Percentiles rank a stretch among this genome's conserved stretches.
Evolutionary conservation across 2,329 filamentous ascomycete genomes (phyloP).

Genomic region (Penicillium sp.): DNA sequence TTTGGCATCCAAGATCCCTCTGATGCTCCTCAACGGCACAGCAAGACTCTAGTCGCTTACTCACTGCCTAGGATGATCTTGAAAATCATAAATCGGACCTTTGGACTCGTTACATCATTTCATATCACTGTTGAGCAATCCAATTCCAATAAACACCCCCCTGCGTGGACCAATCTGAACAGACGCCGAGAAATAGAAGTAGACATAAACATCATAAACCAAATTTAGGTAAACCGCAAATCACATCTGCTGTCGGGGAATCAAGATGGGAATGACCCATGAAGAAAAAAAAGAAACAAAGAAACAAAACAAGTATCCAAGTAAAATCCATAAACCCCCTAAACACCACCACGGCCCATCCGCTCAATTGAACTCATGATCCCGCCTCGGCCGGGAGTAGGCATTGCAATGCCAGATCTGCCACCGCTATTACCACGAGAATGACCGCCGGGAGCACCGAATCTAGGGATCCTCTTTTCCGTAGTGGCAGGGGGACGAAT

Average conservation of each 20-base stretch:
- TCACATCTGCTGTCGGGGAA: background rate
- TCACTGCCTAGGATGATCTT: background rate
- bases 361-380: slow-evolving; percentile 85
- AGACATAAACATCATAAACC: slow-evolving; percentile 6
- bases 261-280: background rate
- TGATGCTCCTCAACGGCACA: background rate
- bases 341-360: slow-evolving; percentile 64
- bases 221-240: background rate
- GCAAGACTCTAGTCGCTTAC: background rate
- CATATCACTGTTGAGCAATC: background rate
- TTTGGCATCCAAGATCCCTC: background rate
- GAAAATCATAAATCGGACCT: background rate
- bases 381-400: slow-evolving; percentile 52
- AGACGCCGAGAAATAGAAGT: background rate
- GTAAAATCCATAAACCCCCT: slow-evolving; percentile 1
- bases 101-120: slow-evolving; percentile 1
- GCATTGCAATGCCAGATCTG: slow-evolving; percentile 39
- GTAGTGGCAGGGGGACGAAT: slow-evolving; percentile 33
- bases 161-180: background rate
- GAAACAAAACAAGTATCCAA: background rate
- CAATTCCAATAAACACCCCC: background rate
- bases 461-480: slow-evolving; percentile 35
- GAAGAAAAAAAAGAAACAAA: background rate
- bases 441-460: slow-evolving; percentile 33
- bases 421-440: slow-evolving; percentile 39